Conservation (phyloP, 179 eudicot genomes). For the Amaranthus tricolor region DNA sequence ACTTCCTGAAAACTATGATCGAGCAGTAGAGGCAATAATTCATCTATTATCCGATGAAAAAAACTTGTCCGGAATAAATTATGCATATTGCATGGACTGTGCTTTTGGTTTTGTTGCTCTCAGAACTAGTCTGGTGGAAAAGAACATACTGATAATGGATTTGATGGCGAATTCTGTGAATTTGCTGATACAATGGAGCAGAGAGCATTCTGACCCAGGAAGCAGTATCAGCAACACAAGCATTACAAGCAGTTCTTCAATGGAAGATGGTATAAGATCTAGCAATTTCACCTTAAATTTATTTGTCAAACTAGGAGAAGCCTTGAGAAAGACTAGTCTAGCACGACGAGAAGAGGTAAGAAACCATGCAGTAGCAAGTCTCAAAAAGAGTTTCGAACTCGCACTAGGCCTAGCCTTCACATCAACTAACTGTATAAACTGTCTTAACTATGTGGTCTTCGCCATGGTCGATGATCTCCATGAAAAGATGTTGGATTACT, state of each 20-base stretch:
- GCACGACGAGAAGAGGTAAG: conserved; percentile 89
- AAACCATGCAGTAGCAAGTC: conserved; percentile 72
- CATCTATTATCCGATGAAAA: conserved; percentile 45
- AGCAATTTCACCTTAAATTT: conserved; percentile 41
- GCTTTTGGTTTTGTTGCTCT: conserved; percentile 28
- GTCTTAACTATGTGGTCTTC: conserved; percentile 64
- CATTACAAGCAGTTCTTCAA: conserved; percentile 44
- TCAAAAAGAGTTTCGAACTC: conserved; percentile 58
- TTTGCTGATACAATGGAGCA: conserved; percentile 60
- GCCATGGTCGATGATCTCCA: conserved; percentile 95
- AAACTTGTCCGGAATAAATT: conserved; percentile 50
- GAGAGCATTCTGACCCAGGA: conserved; percentile 61
- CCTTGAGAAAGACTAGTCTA: conserved; percentile 70
- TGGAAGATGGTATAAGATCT: conserved; percentile 42
- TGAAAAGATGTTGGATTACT: conserved; percentile 92
- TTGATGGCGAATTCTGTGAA: conserved; percentile 74
- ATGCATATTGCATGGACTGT: conserved; percentile 37
- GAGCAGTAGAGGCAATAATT: conserved; percentile 66
- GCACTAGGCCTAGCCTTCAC: conserved; percentile 68
- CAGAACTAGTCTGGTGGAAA: conserved; percentile 52
- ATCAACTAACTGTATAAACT: conserved; percentile 50
- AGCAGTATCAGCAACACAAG: conserved; percentile 42
- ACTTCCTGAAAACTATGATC: conserved; percentile 75
- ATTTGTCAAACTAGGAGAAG: conserved; percentile 73
- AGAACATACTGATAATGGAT: conserved; percentile 68